Percentiles rank a stretch among this genome's conserved stretches.
These are phyloP conservation scores for Pseudogymnoascus sp. DNA, from an alignment of 2,329 filamentous ascomycete species.

Conservation along the genomic window DNA sequence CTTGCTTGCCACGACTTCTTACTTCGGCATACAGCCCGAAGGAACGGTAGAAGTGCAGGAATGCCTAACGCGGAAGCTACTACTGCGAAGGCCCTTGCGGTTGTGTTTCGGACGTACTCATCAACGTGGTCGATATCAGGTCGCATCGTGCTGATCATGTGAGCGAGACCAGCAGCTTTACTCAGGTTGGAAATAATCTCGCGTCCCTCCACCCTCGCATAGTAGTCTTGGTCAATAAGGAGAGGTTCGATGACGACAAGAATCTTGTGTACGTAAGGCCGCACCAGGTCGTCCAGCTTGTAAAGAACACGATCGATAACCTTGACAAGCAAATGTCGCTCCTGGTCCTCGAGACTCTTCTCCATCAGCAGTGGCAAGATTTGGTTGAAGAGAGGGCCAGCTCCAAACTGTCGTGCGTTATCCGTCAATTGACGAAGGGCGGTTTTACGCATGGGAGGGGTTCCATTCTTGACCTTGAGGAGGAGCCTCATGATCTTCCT, in stretches of 20 bases:
- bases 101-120: slow-evolving; percentile 97
- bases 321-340: slow-evolving; percentile 95
- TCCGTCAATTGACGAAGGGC: slow-evolving; percentile 94
- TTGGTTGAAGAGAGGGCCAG: slow-evolving; percentile 90
- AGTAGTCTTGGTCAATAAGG: slow-evolving; percentile 98
- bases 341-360: slow-evolving; percentile 93
- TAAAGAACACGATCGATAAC: slow-evolving; percentile 98
- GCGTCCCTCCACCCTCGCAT: slow-evolving; percentile 92
- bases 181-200: slow-evolving; percentile 98
- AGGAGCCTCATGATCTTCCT: slow-evolving; percentile 96
- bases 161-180: slow-evolving; percentile 91
- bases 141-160: slow-evolving; percentile 99
- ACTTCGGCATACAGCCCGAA: slow-evolving; percentile 89
- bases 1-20: slow-evolving; percentile 99
- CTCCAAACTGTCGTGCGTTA: slow-evolving; percentile 92
- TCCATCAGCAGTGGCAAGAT: slow-evolving; percentile 97
- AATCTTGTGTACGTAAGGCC: slow-evolving; percentile 97
- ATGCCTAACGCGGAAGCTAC: slow-evolving; percentile 95
- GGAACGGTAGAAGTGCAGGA: slow-evolving; percentile 85
- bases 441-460: slow-evolving; percentile 96
- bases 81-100: slow-evolving; percentile 90
- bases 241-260: slow-evolving; percentile 97
- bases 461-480: slow-evolving; percentile 98
- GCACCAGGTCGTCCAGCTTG: slow-evolving; percentile 93
- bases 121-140: slow-evolving; percentile 98